Evolutionary conservation across 371 early-diverging fungal genomes (phyloP), one percentile per base, ranked within the genome.

Genomic region (Rhizopus delemar): DNA sequence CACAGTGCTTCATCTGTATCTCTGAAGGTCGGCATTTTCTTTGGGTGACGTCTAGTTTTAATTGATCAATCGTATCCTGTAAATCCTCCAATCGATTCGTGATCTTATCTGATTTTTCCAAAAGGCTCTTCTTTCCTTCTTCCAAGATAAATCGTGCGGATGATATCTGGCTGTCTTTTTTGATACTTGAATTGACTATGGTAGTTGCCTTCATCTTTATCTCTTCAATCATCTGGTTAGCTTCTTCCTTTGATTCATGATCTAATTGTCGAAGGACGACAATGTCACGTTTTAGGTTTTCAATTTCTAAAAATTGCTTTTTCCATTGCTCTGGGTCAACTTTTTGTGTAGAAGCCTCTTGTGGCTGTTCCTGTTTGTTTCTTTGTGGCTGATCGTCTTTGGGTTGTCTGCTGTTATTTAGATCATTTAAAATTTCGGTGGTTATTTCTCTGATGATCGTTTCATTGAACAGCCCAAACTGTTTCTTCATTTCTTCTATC

Each of bases 41-140:
- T 59, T 87, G 84, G 1, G 89, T 82, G 16, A 92, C 85, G 74
- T 91, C 92, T 56, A 87, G 53, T 59, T 90, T 89, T 66, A 92
- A 81, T 36, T 89, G 88, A 60, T 92, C 89, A 34, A 91, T 80
- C 43, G 87, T 74, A 52, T 86, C 83, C 61, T 92, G 86, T 13
- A 88, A 68, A 11, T 90, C 91, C 57, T 90, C 90, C 39, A 91
- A 78, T 48, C 79, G 76, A 41, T 69, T 73, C 16, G 87, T 86
- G 46, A 89, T 69, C 36, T 71, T 76, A 15, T 85, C 85, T 32
- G 90, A 87, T 41, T 76, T 75, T 12, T 75, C 67, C 43, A 89
- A 77, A 43, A 92, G 68, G 46, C 74, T 77, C 41, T 70, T 68
- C 65, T 90, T 90, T 34, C 90, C 91, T 36, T 81, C 73, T 56